Evolutionary conservation across 768 basidiomycete species (phyloP).

Genomic region (Trametes cingulata): DNA sequence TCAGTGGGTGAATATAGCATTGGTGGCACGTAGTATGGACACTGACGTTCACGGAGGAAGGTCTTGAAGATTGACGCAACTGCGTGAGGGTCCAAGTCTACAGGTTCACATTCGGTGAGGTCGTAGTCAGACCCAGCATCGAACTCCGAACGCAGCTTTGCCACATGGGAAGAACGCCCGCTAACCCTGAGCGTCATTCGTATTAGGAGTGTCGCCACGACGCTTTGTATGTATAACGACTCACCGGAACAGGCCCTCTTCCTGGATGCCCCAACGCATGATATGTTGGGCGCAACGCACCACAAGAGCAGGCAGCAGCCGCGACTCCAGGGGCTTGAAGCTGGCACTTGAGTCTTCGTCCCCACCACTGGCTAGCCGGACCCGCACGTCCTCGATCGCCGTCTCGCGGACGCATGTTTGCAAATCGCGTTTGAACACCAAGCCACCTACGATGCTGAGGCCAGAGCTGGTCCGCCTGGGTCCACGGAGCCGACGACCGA

Average conservation of each 20-base stretch:
- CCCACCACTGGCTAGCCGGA: slow-evolving; percentile 8
- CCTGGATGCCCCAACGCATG: slow-evolving; percentile 78
- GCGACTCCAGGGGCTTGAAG: slow-evolving; percentile 30
- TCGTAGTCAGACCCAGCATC: slow-evolving; percentile 88
- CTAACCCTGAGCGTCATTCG: slow-evolving; percentile 54
- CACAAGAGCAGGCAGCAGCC: slow-evolving; percentile 68
- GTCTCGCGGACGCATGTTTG: slow-evolving; percentile 57
- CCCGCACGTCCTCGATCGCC: slow-evolving; percentile 38
- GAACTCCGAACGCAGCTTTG: slow-evolving; percentile 75
- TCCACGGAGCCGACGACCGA: slow-evolving; percentile 60
- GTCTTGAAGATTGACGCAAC: slow-evolving; percentile 93
- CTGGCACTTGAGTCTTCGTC: slow-evolving; percentile 9
- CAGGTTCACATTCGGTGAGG: slow-evolving; percentile 72
- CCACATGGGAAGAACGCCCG: slow-evolving; percentile 80
- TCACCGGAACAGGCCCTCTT: slow-evolving; percentile 85
- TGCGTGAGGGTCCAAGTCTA: slow-evolving; percentile 92
- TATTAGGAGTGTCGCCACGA: background rate
- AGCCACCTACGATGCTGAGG: slow-evolving; percentile 39
- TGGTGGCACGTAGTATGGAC: slow-evolving; percentile 3
- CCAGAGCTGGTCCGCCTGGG: slow-evolving; percentile 43
- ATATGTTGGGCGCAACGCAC: slow-evolving; percentile 84
- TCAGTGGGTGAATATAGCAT: slow-evolving; percentile 16
- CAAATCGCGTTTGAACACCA: slow-evolving; percentile 71
- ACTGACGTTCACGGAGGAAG: slow-evolving; percentile 88
- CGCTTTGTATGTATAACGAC: slow-evolving; percentile 25